phyloP scores from a whole-genome alignment of 2,329 filamentous ascomycete species.

The Cladosporium velox region DNA sequence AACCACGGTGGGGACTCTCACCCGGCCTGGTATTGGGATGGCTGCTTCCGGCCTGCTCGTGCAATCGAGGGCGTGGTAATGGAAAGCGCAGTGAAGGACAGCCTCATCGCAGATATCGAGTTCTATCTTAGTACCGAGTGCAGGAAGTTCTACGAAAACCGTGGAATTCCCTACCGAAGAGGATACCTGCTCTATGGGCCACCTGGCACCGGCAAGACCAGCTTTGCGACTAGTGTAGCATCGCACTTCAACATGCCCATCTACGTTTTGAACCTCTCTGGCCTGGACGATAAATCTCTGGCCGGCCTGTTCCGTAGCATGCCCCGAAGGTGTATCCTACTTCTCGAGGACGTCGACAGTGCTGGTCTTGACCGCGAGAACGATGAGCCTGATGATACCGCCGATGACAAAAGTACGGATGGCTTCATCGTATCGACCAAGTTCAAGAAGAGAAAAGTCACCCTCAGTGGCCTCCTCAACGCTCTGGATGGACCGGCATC shows the following conservation, averaged over 20 bases:
- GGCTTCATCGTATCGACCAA: background rate
- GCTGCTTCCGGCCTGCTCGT: slow-evolving; percentile 57
- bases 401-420: slow-evolving; percentile 37
- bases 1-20: background rate
- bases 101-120: slow-evolving; percentile 68
- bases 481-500: slow-evolving; percentile 77
- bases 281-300: slow-evolving; percentile 56
- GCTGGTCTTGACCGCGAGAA: slow-evolving; percentile 32
- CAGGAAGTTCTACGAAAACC: slow-evolving; percentile 54
- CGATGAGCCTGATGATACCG: background rate
- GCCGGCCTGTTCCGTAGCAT: background rate
- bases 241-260: slow-evolving; percentile 4
- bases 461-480: slow-evolving; percentile 73
- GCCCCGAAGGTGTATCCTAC: slow-evolving; percentile 24
- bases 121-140: slow-evolving; percentile 71
- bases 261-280: slow-evolving; percentile 37
- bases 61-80: slow-evolving; percentile 74
- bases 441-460: slow-evolving; percentile 7
- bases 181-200: slow-evolving; percentile 95
- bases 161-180: slow-evolving; percentile 41
- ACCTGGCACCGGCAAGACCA: slow-evolving; percentile 93
- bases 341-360: slow-evolving; percentile 48
- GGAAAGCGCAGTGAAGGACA: slow-evolving; percentile 63
- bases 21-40: slow-evolving; percentile 59
- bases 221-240: slow-evolving; percentile 96